Conservation (phyloP, 768 basidiomycete genomes). For the Pleurotus giganteus region DNA sequence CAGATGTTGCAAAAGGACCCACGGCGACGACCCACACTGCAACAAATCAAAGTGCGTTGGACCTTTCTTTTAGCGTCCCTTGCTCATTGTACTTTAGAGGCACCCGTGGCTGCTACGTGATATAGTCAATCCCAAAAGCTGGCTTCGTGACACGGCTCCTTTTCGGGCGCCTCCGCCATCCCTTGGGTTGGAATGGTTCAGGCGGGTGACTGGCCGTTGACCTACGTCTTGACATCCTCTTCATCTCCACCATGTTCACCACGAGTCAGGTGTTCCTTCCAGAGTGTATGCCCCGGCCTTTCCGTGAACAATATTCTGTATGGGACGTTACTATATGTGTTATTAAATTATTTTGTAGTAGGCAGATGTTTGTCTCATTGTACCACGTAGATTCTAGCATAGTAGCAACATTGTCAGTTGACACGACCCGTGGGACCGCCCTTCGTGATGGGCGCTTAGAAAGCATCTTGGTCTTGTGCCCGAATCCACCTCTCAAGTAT, state of each 20-base stretch:
- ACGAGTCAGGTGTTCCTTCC: too few species aligned
- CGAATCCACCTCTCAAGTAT: too few species aligned
- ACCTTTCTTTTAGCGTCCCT: not conserved
- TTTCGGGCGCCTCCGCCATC: conserved; percentile 2
- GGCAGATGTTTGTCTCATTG: not conserved
- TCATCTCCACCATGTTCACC: too few species aligned
- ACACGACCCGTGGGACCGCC: not conserved
- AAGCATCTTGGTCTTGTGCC: not conserved
- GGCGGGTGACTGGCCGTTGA: not conserved
- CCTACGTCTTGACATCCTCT: too few species aligned
- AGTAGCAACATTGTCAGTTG: not conserved
- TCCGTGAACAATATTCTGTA: not conserved
- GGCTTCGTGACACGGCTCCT: conserved; percentile 33
- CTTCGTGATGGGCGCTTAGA: not conserved
- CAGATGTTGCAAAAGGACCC: conserved; percentile 42
- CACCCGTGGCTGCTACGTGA: conserved; percentile 37
- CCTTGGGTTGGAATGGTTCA: conserved; percentile 1
- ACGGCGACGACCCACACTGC: conserved; percentile 25
- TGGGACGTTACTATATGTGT: not conserved
- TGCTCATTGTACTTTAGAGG: conserved; percentile 20
- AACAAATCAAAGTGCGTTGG: conserved; percentile 30
- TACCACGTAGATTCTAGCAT: too few species aligned
- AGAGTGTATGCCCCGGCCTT: too few species aligned
- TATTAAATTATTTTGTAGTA: not conserved
- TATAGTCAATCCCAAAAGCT: conserved; percentile 31